phyloP scores from a whole-genome alignment of 768 basidiomycete species.

The Cystofilobasidium bisporidii region DNA sequence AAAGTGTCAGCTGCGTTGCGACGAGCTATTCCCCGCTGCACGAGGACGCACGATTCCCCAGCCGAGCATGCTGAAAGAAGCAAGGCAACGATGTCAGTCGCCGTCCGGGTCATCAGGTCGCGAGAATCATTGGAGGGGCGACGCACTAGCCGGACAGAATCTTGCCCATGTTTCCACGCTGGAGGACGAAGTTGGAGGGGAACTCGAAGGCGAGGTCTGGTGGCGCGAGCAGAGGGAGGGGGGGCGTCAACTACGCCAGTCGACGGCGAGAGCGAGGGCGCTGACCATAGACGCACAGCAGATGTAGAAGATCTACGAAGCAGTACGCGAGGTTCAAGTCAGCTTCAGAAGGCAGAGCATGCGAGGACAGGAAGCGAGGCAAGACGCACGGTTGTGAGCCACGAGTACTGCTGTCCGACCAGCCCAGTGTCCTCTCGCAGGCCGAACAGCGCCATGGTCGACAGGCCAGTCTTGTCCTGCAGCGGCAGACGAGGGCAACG shows the following conservation, averaged over 20 bases:
- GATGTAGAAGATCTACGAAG: constrained; percentile 24
- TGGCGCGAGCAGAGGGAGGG: too few relatives aligned
- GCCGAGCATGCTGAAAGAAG: background rate
- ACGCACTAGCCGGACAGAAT: constrained; percentile 1
- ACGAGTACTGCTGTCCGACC: constrained; percentile 31
- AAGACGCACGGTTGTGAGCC: background rate
- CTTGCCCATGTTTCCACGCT: constrained; percentile 23
- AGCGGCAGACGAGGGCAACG: too few relatives aligned
- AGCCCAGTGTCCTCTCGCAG: constrained; percentile 28
- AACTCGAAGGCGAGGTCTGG: constrained; percentile 32
- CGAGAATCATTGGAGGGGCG: too few relatives aligned
- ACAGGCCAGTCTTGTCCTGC: constrained; percentile 30
- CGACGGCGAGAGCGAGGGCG: too few relatives aligned
- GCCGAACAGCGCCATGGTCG: constrained; percentile 12
- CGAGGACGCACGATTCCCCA: constrained; percentile 2
- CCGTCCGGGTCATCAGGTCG: too few relatives aligned
- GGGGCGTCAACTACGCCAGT: too few relatives aligned
- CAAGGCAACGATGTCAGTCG: too few relatives aligned
- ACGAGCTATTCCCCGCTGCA: too few relatives aligned
- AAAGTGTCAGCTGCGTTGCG: too few relatives aligned
- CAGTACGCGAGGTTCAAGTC: too few relatives aligned
- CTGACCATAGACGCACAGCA: too few relatives aligned
- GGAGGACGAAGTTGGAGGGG: constrained; percentile 31
- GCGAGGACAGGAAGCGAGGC: background rate
- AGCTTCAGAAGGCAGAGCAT: background rate